Evolutionary conservation across 805 yeast species (phyloP).

Genomic region (Starmera dryadoides): DNA sequence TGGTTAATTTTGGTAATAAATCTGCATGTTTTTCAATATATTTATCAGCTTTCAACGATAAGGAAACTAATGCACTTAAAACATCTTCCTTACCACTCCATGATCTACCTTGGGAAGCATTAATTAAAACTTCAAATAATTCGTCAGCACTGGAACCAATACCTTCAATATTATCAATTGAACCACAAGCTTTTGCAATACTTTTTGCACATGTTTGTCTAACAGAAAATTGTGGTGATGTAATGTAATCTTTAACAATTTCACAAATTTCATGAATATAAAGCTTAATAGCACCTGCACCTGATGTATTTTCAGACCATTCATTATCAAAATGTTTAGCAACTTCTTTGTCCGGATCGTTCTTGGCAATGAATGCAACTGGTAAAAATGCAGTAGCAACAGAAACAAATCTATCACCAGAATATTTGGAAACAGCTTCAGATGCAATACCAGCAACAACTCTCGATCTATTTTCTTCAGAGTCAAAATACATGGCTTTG

Average conservation of each 20-base stretch:
- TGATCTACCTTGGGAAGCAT: slow-evolving; percentile 66
- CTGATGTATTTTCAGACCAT: slow-evolving; percentile 81
- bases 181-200: slow-evolving; percentile 49
- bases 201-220: slow-evolving; percentile 68
- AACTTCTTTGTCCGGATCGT: slow-evolving; percentile 47
- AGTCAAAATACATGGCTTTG: slow-evolving; percentile 50
- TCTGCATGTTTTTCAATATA: slow-evolving; percentile 24
- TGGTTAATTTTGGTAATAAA: slow-evolving; percentile 30
- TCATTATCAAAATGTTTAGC: slow-evolving; percentile 45
- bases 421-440: slow-evolving; percentile 59
- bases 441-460: slow-evolving; percentile 53
- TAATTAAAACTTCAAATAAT: slow-evolving; percentile 47
- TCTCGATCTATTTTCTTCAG: slow-evolving; percentile 39
- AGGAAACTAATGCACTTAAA: slow-evolving; percentile 58
- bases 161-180: slow-evolving; percentile 27
- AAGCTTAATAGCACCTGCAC: slow-evolving; percentile 57
- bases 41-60: slow-evolving; percentile 38
- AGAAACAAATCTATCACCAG: slow-evolving; percentile 58
- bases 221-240: slow-evolving; percentile 51
- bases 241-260: slow-evolving; percentile 41
- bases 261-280: slow-evolving; percentile 63
- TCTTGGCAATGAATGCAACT: slow-evolving; percentile 67
- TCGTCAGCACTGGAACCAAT: slow-evolving; percentile 18
- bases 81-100: slow-evolving; percentile 86
- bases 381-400: slow-evolving; percentile 68